phyloP scores from a whole-genome alignment of 2,329 filamentous ascomycete species.

The Claviceps pusilla region DNA sequence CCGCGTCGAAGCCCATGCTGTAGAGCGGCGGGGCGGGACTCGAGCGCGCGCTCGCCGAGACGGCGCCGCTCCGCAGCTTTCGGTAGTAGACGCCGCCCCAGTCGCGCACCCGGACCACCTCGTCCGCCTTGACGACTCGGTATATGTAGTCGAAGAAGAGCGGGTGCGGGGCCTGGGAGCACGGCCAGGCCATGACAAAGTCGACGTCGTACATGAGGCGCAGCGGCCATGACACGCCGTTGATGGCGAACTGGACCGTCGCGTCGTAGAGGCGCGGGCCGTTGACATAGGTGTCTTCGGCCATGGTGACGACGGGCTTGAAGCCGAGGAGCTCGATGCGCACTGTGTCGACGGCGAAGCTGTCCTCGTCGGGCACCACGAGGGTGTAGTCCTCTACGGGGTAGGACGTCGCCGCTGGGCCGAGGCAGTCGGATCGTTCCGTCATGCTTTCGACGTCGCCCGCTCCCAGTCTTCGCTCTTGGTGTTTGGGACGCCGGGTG shows the following conservation, averaged over 20 bases:
- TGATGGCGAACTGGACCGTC: constrained; percentile 47
- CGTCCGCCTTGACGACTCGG: constrained; percentile 43
- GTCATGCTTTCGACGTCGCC: constrained; percentile 51
- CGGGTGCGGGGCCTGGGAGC: constrained; percentile 47
- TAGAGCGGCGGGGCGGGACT: constrained; percentile 17
- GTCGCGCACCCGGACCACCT: constrained; percentile 49
- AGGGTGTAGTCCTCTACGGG: constrained; percentile 55
- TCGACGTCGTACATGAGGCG: constrained; percentile 48
- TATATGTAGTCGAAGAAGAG: constrained; percentile 59
- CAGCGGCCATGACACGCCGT: constrained; percentile 48
- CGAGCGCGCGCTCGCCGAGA: constrained; percentile 18
- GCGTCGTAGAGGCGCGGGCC: constrained; percentile 41
- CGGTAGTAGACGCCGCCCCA: constrained; percentile 39
- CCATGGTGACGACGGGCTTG: constrained; percentile 24
- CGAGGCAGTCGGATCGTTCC: constrained; percentile 53
- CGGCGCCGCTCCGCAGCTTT: constrained; percentile 7
- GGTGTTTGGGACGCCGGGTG: constrained; percentile 40
- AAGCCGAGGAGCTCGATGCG: constrained; percentile 55
- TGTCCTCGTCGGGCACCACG: constrained; percentile 38
- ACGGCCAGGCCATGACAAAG: constrained; percentile 53
- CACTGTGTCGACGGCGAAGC: constrained; percentile 48
- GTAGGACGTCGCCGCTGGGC: constrained; percentile 45
- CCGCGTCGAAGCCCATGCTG: constrained; percentile 8
- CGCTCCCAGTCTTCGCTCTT: constrained; percentile 27
- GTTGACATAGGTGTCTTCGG: constrained; percentile 10